phyloP scores from a whole-genome alignment of 768 basidiomycete genomes.

The Boletus patriciae region DNA sequence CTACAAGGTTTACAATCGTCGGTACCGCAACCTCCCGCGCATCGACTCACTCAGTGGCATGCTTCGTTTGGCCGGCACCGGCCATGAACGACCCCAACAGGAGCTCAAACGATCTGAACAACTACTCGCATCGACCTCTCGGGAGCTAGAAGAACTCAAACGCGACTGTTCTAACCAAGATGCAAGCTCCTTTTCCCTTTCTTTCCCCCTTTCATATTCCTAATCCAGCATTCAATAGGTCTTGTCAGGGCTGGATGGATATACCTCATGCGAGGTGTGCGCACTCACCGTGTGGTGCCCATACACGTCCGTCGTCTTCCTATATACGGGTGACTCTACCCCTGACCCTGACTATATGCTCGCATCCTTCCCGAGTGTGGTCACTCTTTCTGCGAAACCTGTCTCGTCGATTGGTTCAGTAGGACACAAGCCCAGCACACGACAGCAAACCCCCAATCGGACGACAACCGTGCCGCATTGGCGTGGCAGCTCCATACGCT shows the following conservation, averaged over 20 bases:
- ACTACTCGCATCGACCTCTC: conserved; percentile 7
- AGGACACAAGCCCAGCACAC: conserved; percentile 52
- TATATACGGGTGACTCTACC: background rate
- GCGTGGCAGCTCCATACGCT: conserved; percentile 17
- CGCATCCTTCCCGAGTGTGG: conserved; percentile 63
- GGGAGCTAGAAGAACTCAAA: conserved; percentile 26
- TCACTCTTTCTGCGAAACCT: conserved; percentile 65
- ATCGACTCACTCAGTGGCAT: too few species aligned
- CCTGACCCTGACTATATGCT: conserved; percentile 5
- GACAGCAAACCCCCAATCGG: conserved; percentile 45
- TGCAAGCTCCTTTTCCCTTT: background rate
- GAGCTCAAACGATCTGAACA: conserved; percentile 18
- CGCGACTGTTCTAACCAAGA: conserved; percentile 6
- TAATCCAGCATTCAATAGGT: conserved; percentile 33
- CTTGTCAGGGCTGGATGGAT: conserved; percentile 49
- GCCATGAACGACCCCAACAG: conserved; percentile 13
- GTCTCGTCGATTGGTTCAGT: conserved; percentile 56
- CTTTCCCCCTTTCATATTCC: background rate
- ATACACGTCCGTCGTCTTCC: conserved; percentile 49
- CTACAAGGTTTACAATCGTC: too few species aligned
- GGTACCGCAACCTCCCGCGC: too few species aligned
- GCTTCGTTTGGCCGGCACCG: background rate
- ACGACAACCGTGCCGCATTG: conserved; percentile 29
- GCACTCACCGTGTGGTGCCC: conserved; percentile 63
- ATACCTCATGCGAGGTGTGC: conserved; percentile 65